Evolutionary conservation across 306 rosid species (phyloP).

Genomic region (Lathyrus aphaca): DNA sequence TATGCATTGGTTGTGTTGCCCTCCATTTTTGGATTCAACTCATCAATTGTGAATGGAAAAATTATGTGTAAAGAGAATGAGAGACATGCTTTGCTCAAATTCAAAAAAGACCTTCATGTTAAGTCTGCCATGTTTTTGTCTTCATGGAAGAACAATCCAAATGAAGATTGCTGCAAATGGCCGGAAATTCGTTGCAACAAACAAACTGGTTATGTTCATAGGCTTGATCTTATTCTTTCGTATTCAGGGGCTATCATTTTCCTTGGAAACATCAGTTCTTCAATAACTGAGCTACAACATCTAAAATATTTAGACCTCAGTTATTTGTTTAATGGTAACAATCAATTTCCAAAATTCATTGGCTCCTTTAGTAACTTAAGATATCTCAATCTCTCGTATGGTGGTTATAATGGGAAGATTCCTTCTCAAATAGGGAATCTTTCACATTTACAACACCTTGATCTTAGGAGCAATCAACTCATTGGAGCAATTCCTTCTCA

Average conservation of each 20-base stretch:
- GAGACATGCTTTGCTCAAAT: constrained; percentile 5
- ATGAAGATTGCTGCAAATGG: constrained; percentile 21
- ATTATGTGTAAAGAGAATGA: background rate
- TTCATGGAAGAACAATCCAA: background rate
- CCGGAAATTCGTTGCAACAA: background rate
- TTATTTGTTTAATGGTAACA: background rate
- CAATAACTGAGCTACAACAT: background rate
- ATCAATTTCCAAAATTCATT: background rate
- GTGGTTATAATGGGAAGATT: background rate
- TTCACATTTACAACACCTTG: background rate
- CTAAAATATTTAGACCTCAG: constrained; percentile 1
- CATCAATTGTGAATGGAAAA: background rate
- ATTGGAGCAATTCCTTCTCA: constrained; percentile 9
- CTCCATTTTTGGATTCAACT: background rate
- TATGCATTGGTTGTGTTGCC: background rate
- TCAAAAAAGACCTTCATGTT: constrained; percentile 23
- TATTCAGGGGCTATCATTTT: too few species aligned
- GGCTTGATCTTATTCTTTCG: too few species aligned
- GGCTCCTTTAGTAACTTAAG: constrained; percentile 4
- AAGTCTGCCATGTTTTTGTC: background rate
- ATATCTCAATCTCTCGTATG: constrained; percentile 1
- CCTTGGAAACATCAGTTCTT: too few species aligned
- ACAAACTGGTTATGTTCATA: constrained; percentile 13
- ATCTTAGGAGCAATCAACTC: background rate
- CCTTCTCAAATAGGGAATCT: constrained; percentile 6